These are phyloP conservation scores for Phoenix dactylifera DNA, from an alignment of 176 grass and related monocot genomes.

Conservation along the genomic window DNA sequence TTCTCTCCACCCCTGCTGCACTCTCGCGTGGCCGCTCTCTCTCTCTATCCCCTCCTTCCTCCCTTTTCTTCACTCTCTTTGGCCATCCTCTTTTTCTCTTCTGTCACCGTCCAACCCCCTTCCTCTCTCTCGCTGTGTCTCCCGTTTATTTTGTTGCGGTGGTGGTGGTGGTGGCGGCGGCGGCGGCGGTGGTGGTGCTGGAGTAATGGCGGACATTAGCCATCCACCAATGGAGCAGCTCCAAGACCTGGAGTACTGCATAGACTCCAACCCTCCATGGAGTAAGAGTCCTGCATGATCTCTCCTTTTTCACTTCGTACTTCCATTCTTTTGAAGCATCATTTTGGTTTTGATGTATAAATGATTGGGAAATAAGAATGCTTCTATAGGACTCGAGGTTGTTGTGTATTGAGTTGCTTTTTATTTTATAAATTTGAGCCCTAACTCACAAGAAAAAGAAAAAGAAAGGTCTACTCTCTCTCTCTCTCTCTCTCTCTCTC, in stretches of 20 bases:
- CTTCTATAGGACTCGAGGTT: too few species aligned
- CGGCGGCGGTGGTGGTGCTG: background rate
- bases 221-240: conserved; percentile 97
- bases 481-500: too few species aligned
- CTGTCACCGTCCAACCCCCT: conserved; percentile 5
- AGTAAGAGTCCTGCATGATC: conserved; percentile 31
- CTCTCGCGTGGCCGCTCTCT: conserved; percentile 3
- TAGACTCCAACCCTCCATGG: conserved; percentile 95
- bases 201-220: conserved; percentile 47
- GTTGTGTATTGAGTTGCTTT: too few species aligned
- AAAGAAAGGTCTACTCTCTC: too few species aligned
- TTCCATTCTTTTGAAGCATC: too few species aligned
- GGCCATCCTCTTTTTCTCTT: conserved; percentile 3
- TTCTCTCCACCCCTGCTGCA: background rate
- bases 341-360: too few species aligned
- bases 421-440: too few species aligned
- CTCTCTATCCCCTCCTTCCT: background rate
- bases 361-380: too few species aligned
- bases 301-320: background rate
- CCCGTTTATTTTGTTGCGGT: background rate
- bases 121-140: background rate
- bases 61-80: background rate
- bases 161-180: background rate
- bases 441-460: too few species aligned
- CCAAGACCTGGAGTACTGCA: conserved; percentile 91